These are phyloP conservation scores for Xerocomus potaroensis DNA, from an alignment of 768 basidiomycete species.

Conservation along the genomic window DNA sequence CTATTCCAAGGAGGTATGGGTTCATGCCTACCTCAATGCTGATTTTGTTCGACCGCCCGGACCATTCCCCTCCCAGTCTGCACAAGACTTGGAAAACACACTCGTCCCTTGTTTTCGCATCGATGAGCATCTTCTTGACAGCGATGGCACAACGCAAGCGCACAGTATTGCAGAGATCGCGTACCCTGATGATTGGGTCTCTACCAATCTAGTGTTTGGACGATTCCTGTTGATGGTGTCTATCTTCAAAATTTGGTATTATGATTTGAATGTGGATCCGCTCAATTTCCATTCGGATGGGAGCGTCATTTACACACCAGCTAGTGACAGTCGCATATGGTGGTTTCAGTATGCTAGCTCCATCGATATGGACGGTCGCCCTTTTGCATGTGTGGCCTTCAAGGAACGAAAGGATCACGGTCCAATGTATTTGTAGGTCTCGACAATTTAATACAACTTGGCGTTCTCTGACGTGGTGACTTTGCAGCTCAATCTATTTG, in stretches of 20 bases:
- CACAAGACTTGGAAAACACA: constrained; percentile 2
- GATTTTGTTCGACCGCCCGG: background rate
- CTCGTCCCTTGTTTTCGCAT: background rate
- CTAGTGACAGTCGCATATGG: background rate
- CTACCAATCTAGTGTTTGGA: background rate
- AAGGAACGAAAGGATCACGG: background rate
- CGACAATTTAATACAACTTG: no score
- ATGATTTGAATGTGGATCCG: background rate
- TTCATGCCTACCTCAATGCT: background rate
- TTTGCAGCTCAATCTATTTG: background rate
- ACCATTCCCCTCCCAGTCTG: background rate
- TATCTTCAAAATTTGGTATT: background rate
- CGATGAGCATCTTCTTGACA: background rate
- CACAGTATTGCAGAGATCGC: background rate
- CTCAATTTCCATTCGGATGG: background rate
- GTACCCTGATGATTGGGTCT: no score
- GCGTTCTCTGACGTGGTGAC: no score
- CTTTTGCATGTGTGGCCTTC: constrained; percentile 15
- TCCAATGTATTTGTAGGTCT: constrained; percentile 3
- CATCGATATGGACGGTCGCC: constrained; percentile 9
- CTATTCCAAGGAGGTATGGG: background rate
- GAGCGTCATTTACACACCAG: background rate
- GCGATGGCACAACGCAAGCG: background rate
- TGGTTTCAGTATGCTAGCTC: constrained; percentile 9
- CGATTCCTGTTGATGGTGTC: no score